Evolutionary conservation across 2,329 filamentous ascomycete species (phyloP).

Genomic region (Ascosphaera pollenicola): DNA sequence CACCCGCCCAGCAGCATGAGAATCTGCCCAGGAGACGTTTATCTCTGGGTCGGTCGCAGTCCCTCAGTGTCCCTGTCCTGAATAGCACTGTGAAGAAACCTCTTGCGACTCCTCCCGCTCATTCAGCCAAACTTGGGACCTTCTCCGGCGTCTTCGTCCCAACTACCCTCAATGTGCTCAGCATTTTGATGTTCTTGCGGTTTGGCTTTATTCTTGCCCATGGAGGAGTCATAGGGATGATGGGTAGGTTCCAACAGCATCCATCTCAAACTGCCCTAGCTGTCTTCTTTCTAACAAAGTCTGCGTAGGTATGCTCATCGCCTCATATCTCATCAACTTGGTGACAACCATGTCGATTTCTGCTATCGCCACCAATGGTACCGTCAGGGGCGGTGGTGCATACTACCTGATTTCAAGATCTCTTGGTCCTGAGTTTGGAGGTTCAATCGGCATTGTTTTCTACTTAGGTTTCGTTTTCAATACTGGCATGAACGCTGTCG

Average conservation of each 20-base stretch:
- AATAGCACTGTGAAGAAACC: neutral
- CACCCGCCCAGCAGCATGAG: neutral
- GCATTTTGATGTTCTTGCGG: slow-evolving; percentile 78
- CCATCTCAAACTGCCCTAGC: neutral
- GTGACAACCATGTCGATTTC: slow-evolving; percentile 70
- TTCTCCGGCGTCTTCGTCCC: slow-evolving; percentile 69
- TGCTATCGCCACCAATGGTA: slow-evolving; percentile 75
- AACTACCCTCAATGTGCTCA: slow-evolving; percentile 71
- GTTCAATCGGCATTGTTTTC: slow-evolving; percentile 70
- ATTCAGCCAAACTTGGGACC: slow-evolving; percentile 44
- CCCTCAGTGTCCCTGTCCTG: neutral
- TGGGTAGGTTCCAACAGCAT: slow-evolving; percentile 33
- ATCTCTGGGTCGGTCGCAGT: neutral
- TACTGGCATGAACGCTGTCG: slow-evolving; percentile 69
- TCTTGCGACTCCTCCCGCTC: neutral
- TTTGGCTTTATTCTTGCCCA: slow-evolving; percentile 73
- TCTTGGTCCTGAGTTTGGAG: slow-evolving; percentile 70
- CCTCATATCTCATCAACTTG: slow-evolving; percentile 63
- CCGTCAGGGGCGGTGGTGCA: slow-evolving; percentile 66
- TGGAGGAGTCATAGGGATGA: slow-evolving; percentile 54
- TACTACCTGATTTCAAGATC: slow-evolving; percentile 79
- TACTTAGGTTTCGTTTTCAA: slow-evolving; percentile 81
- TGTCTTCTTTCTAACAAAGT: slow-evolving; percentile 7
- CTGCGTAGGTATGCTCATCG: slow-evolving; percentile 40
- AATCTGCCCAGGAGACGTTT: neutral